Conservation (phyloP, 2,329 filamentous ascomycete species). For the Trichoderma lentiforme region DNA sequence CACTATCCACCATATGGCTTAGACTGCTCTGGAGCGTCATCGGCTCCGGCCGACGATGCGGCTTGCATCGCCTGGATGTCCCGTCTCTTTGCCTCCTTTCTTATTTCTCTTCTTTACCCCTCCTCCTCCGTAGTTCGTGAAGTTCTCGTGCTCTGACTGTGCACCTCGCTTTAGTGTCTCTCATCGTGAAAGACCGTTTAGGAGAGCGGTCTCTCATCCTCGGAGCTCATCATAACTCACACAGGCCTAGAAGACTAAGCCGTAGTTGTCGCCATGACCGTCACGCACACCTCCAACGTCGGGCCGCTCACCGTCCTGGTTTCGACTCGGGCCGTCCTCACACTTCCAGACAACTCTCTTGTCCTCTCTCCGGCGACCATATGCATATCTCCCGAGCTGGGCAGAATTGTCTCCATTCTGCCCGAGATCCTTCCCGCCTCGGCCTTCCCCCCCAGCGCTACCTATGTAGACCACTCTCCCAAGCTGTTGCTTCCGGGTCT, state of each 20-base stretch:
- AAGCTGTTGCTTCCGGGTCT: conserved; percentile 83
- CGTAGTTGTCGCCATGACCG: conserved; percentile 31
- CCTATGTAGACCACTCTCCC: conserved; percentile 81
- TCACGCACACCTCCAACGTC: conserved; percentile 25
- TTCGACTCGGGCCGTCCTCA: conserved; percentile 79
- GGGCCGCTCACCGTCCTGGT: conserved; percentile 67
- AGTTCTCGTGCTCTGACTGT: conserved; percentile 3
- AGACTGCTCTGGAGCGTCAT: conserved; percentile 6
- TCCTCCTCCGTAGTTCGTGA: background rate
- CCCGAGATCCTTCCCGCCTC: conserved; percentile 70
- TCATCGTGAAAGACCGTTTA: background rate
- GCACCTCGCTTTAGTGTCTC: background rate
- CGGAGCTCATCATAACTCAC: background rate
- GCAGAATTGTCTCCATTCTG: conserved; percentile 78
- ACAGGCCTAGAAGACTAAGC: background rate
- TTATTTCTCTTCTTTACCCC: background rate
- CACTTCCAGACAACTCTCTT: conserved; percentile 60
- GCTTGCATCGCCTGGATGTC: background rate
- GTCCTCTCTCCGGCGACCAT: conserved; percentile 78
- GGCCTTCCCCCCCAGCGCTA: conserved; percentile 67
- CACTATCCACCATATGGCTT: conserved; percentile 10
- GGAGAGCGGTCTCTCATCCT: conserved; percentile 3
- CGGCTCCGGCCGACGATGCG: conserved; percentile 16
- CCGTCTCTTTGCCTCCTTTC: background rate
- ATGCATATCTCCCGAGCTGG: conserved; percentile 70